Percentiles rank a stretch among this genome's conserved stretches.
Evolutionary conservation across 129 eudicot genomes (phyloP).

Genomic region (Helianthus tuberosus): DNA sequence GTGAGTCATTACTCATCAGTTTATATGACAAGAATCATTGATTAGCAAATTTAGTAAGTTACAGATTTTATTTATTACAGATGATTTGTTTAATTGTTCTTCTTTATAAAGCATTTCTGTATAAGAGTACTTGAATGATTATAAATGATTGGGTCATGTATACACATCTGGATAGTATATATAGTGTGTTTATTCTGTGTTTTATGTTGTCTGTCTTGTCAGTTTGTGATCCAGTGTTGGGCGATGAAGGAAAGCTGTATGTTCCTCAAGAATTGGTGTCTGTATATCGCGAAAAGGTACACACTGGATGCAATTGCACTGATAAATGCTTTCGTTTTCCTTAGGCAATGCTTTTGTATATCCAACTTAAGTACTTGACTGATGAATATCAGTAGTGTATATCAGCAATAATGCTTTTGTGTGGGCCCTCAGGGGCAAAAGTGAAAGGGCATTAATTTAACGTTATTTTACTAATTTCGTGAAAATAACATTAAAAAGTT

Average conservation of each 20-base stretch:
- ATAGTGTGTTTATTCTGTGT: constrained; percentile 21
- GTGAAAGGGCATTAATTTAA: too few relatives aligned
- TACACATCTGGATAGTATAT: constrained; percentile 1
- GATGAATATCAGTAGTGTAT: background rate
- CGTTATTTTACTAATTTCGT: too few relatives aligned
- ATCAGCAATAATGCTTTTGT: too few relatives aligned
- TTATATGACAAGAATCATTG: constrained; percentile 12
- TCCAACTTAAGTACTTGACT: constrained; percentile 17
- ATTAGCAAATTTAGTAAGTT: constrained; percentile 6
- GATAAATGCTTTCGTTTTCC: too few relatives aligned
- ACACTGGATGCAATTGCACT: constrained; percentile 15
- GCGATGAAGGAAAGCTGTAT: constrained; percentile 98
- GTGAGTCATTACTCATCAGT: constrained; percentile 50
- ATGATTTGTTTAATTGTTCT: constrained; percentile 5
- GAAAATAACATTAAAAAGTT: too few relatives aligned
- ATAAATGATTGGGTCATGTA: constrained; percentile 5
- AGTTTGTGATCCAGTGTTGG: constrained; percentile 99
- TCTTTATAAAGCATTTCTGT: background rate
- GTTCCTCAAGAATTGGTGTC: constrained; percentile 86
- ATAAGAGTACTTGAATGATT: background rate
- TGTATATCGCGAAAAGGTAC: constrained; percentile 91
- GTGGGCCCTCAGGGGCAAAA: too few relatives aligned
- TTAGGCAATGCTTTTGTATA: constrained; percentile 9
- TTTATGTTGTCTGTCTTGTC: constrained; percentile 23
- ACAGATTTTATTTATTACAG: constrained; percentile 12